Base-by-base conservation (phyloP, 257 asterid genomes). In the Linaria vulgaris region DNA sequence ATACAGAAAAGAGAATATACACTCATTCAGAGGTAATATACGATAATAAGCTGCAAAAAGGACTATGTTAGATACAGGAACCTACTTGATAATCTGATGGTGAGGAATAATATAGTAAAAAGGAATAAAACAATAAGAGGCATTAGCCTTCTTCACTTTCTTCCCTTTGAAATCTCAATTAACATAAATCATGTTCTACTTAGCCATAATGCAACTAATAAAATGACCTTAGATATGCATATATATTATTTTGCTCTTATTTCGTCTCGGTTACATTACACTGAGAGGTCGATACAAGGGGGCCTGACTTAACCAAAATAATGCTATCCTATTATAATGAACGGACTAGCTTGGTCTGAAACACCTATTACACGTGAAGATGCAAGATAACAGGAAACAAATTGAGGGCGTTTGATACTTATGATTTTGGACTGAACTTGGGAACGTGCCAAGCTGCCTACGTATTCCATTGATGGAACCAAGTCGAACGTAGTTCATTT, bases 271-370 rank as follows among this genome's bases (percentile, higher is more conserved):
- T n/a, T n/a, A n/a, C n/a, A n/a, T n/a, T n/a, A n/a, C n/a, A n/a
- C n/a, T n/a, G n/a, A n/a, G n/a, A n/a, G n/a, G n/a, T n/a, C n/a
- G n/a, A n/a, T n/a, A n/a, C n/a, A n/a, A n/a, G 53, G 49, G 23
- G 24, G 55, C 38, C 30, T 20, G 22, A 63, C 59, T 77, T 70
- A 72, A 50, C 54, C 67, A 61, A n/a, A 67, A 19, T 53, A 60
- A 45, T 72, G 78, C 57, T 81, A n/a, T n/a, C n/a, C n/a, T n/a
- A n/a, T n/a, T n/a, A n/a, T n/a, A n/a, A n/a, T n/a, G n/a, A n/a
- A n/a, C n/a, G n/a, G n/a, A n/a, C n/a, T n/a, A n/a, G n/a, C n/a
- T n/a, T n/a, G n/a, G n/a, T n/a, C n/a, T n/a, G n/a, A n/a, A n/a
- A n/a, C n/a, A n/a, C n/a, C n/a, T n/a, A n/a, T n/a, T n/a, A n/a